Conservation (phyloP, 768 basidiomycete species). For the Boletus edulis region DNA sequence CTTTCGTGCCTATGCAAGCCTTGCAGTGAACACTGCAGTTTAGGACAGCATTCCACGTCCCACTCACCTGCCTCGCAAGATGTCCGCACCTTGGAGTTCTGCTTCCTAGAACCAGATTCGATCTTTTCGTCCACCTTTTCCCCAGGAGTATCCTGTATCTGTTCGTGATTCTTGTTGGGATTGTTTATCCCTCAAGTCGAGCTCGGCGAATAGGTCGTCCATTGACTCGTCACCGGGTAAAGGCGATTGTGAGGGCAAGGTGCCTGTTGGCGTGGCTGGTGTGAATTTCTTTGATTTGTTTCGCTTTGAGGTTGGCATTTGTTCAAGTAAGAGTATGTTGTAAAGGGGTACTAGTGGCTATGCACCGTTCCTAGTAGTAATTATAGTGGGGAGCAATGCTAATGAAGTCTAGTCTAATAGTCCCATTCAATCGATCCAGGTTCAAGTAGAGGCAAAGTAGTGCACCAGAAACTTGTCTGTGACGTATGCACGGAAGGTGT, state of each 20-base stretch:
- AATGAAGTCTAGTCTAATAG: too few species aligned
- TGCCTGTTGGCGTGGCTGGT: slow-evolving; percentile 22
- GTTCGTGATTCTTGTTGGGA: slow-evolving; percentile 49
- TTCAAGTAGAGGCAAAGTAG: too few species aligned
- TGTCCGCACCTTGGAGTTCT: slow-evolving; percentile 65
- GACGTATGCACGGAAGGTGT: not conserved
- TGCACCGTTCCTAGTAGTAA: not conserved
- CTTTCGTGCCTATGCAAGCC: slow-evolving; percentile 58
- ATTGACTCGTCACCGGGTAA: slow-evolving; percentile 55
- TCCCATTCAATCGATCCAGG: too few species aligned
- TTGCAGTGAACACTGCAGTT: not conserved
- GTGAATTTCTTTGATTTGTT: slow-evolving; percentile 53
- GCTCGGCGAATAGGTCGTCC: slow-evolving; percentile 73
- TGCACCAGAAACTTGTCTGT: too few species aligned
- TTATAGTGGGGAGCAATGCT: too few species aligned
- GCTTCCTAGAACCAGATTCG: slow-evolving; percentile 37
- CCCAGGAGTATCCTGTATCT: slow-evolving; percentile 40
- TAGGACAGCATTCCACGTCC: not conserved
- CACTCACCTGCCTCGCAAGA: slow-evolving; percentile 65
- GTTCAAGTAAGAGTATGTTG: not conserved
- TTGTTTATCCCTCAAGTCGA: slow-evolving; percentile 59
- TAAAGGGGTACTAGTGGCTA: slow-evolving; percentile 8
- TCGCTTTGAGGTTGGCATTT: slow-evolving; percentile 42
- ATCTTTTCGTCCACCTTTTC: slow-evolving; percentile 19
- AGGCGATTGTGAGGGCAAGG: slow-evolving; percentile 18